Base-by-base conservation (phyloP, 179 eudicot species). In the Spinacia oleracea region DNA sequence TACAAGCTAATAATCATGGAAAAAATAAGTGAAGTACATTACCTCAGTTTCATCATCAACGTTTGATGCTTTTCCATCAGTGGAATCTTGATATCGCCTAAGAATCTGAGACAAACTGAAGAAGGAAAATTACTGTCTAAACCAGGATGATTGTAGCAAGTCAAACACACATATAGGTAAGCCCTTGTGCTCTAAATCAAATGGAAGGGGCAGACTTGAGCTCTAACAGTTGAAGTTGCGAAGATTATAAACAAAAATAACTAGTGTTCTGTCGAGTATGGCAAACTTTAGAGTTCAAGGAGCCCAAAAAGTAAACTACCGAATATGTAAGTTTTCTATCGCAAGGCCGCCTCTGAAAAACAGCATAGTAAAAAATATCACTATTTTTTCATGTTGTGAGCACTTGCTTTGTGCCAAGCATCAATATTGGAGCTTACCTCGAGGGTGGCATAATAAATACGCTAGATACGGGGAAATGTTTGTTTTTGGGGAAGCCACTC, bases 71-170 rank as follows among this genome's bases (percentile, higher is more conserved):
- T 76, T 69, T 46, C 60, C 68, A 2, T 80, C 75, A 3, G 34
- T 15, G 12, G 60, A 46, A 48, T 80, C 83, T 58, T 83, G 59
- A 59, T 80, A 83, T 42, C 81, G 83, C 32, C 72, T 42, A 32
- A 78, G 71, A 78, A 78, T 77, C 82, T 84, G 74, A 64, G 81
- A 65, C 75, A 84, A 77, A 43, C 82, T 84, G 80, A 68, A 71
- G 16, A 53, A 27, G 35, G 15, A 64, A 55, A 38, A 72, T 16
- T 16, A 29, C 23, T 48, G 69, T 42, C 35, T 48, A 48, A 29
- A 46, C 21, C 40, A 46, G 27, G 29, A 29, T 5, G 34, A 66
- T 35, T 8, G 7, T 21, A 6, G 71, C 11, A 67, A 67, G 7
- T 67, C 1, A 67, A 67, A 38, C 16, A 67, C 48, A 35, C 27